These are phyloP conservation scores for Zoysia japonica DNA, from an alignment of 176 grass and related monocot species.

Conservation along the genomic window DNA sequence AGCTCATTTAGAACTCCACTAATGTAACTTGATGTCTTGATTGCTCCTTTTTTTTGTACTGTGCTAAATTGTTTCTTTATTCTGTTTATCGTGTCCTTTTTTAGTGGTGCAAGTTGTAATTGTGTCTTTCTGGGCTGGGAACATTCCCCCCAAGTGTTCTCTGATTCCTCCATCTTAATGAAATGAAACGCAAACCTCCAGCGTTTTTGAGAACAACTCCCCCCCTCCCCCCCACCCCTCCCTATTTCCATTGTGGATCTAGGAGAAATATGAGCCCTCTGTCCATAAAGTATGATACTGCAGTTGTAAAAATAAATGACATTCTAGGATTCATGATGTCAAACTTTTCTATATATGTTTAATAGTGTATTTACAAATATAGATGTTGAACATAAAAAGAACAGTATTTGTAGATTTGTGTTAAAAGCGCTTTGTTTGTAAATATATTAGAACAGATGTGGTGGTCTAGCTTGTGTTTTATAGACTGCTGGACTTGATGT, in stretches of 20 bases:
- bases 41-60: background rate
- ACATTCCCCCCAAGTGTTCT: too few species aligned
- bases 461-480: background rate
- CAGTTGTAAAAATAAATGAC: background rate
- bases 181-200: too few species aligned
- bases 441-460: background rate
- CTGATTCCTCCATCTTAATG: too few species aligned
- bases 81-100: background rate
- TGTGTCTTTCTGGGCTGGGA: too few species aligned
- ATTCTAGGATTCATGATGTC: background rate
- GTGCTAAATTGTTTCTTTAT: background rate
- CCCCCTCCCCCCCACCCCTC: too few species aligned
- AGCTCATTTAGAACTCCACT: conserved; percentile 1
- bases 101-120: background rate
- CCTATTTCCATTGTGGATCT: background rate
- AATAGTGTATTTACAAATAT: background rate
- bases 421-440: background rate
- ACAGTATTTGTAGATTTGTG: background rate
- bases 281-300: background rate
- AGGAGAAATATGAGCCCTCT: background rate
- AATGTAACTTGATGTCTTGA: background rate
- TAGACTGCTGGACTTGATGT: background rate
- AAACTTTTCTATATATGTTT: background rate
- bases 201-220: too few species aligned
- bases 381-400: background rate